These are phyloP conservation scores for Lactarius sanguifluus DNA, from an alignment of 768 basidiomycete species.

Conservation along the genomic window DNA sequence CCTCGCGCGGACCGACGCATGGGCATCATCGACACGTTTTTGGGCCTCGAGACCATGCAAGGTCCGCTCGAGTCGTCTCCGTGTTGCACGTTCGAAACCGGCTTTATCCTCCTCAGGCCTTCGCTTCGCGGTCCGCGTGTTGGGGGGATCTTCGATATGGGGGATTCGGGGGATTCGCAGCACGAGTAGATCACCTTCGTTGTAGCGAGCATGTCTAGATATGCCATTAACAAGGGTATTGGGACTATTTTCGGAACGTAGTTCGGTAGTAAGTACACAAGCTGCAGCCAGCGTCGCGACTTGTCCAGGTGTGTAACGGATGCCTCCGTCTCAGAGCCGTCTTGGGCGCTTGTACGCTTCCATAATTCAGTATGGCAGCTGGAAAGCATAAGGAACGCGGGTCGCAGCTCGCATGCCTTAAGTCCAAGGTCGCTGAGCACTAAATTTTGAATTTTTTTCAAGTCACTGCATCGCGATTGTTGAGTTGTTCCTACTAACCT, in stretches of 20 bases:
- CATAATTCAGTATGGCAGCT: constrained; percentile 54
- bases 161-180: constrained; percentile 40
- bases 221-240: constrained; percentile 2
- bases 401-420: constrained; percentile 43
- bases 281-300: constrained; percentile 48
- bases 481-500: constrained; percentile 37
- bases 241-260: constrained; percentile 3
- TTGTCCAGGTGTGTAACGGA: constrained; percentile 41
- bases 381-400: constrained; percentile 53
- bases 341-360: constrained; percentile 34
- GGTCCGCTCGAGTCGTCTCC: constrained; percentile 31
- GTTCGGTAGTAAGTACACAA: constrained; percentile 40
- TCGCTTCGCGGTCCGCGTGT: constrained; percentile 42
- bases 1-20: constrained; percentile 18
- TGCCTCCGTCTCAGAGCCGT: constrained; percentile 32
- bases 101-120: constrained; percentile 46
- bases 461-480: not conserved
- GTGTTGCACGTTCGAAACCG: constrained; percentile 29
- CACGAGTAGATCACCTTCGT: constrained; percentile 42
- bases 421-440: constrained; percentile 44
- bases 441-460: constrained; percentile 28
- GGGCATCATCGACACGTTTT: constrained; percentile 13
- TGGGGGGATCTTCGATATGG: constrained; percentile 36
- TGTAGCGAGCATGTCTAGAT: not conserved
- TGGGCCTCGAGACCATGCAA: constrained; percentile 24